Percentiles rank a stretch among this genome's conserved stretches.
phyloP scores from a whole-genome alignment of 495 filamentous ascomycete species.

The Penicillium riverlandense region DNA sequence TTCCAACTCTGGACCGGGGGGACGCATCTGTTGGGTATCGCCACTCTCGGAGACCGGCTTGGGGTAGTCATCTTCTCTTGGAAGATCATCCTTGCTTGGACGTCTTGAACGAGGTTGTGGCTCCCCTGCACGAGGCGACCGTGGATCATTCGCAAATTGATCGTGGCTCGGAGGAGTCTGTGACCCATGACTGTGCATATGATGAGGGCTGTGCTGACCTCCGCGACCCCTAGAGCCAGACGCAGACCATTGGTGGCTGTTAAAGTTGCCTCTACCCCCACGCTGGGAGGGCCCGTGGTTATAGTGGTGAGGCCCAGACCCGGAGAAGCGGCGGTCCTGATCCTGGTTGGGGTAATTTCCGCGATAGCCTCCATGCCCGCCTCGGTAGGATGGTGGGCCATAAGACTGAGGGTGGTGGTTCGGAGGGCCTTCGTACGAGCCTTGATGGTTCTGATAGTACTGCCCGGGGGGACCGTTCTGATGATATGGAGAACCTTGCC shows the following conservation, averaged over 20 bases:
- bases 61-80: slow-evolving; percentile 51
- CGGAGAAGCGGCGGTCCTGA: slow-evolving; percentile 36
- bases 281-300: slow-evolving; percentile 21
- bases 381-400: slow-evolving; percentile 43
- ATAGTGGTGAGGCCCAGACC: slow-evolving; percentile 25
- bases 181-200: slow-evolving; percentile 17
- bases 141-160: slow-evolving; percentile 24
- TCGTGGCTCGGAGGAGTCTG: slow-evolving; percentile 19
- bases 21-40: slow-evolving; percentile 37
- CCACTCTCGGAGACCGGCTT: slow-evolving; percentile 26
- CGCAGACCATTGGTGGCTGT: slow-evolving; percentile 56
- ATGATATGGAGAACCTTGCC: slow-evolving; percentile 45
- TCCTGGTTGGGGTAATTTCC: slow-evolving; percentile 47
- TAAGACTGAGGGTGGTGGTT: slow-evolving; percentile 42
- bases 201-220: slow-evolving; percentile 26
- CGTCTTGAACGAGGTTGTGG: slow-evolving; percentile 54
- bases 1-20: slow-evolving; percentile 39
- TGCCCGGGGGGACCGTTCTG: slow-evolving; percentile 40
- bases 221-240: slow-evolving; percentile 23
- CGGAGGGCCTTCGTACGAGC: slow-evolving; percentile 43
- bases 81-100: slow-evolving; percentile 43
- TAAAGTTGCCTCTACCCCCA: slow-evolving; percentile 39
- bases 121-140: slow-evolving; percentile 39
- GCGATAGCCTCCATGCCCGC: slow-evolving; percentile 45
- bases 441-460: slow-evolving; percentile 51